Percentiles rank a stretch among this genome's conserved stretches.
phyloP scores from a whole-genome alignment of 208 protist species.

The Crithidia thermophila region DNA sequence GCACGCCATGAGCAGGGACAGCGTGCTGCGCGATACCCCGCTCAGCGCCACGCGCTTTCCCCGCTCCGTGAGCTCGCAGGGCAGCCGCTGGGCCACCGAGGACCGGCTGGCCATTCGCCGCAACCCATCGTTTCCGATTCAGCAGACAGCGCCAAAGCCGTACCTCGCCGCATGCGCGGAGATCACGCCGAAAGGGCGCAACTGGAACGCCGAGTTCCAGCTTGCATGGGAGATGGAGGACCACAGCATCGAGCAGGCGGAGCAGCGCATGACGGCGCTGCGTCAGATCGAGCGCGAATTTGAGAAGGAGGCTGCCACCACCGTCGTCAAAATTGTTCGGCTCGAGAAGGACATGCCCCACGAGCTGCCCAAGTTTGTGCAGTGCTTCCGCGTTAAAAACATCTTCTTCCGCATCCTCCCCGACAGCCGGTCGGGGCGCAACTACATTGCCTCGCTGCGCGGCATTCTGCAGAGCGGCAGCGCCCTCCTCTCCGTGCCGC shows the following conservation, averaged over 20 bases:
- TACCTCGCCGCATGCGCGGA: conserved; percentile 66
- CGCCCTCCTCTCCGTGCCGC: conserved; percentile 73
- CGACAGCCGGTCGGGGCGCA: conserved; percentile 80
- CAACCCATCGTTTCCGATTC: conserved; percentile 72
- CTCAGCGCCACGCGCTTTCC: conserved; percentile 6
- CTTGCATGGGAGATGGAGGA: conserved; percentile 81
- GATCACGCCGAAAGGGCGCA: conserved; percentile 48
- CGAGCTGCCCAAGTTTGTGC: conserved; percentile 75
- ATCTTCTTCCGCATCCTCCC: conserved; percentile 90
- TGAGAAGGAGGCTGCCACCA: conserved; percentile 46
- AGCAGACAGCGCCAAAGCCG: conserved; percentile 74
- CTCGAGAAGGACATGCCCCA: conserved; percentile 76
- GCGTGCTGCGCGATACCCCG: conserved; percentile 4
- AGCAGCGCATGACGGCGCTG: conserved; percentile 45
- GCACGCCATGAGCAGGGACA: conserved; percentile 7
- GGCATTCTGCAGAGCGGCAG: conserved; percentile 76
- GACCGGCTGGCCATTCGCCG: conserved; percentile 65
- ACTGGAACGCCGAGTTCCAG: conserved; percentile 91
- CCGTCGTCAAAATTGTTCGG: conserved; percentile 75
- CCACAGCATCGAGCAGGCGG: conserved; percentile 56
- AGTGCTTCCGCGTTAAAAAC: conserved; percentile 85
- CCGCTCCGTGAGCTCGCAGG: conserved; percentile 25
- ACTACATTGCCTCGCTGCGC: conserved; percentile 82
- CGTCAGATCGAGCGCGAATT: conserved; percentile 62
- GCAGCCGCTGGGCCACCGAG: conserved; percentile 44